These are phyloP conservation scores for Cubamyces sp. DNA, from an alignment of 768 basidiomycete genomes.

Conservation along the genomic window DNA sequence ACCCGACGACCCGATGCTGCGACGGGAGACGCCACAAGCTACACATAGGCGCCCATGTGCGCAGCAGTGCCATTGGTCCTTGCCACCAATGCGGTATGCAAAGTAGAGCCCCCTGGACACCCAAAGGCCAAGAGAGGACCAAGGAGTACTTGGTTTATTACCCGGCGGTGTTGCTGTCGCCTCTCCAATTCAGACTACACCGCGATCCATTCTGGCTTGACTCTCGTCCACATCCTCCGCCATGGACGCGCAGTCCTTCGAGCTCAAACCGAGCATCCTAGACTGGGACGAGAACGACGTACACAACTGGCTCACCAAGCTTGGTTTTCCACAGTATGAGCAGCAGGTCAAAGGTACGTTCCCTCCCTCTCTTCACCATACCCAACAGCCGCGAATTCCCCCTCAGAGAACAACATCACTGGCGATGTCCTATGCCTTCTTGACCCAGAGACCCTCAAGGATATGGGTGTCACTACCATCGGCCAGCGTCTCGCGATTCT, in stretches of 20 bases:
- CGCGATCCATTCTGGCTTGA: slow-evolving; percentile 19
- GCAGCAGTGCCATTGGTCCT: neutral
- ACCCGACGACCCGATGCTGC: neutral
- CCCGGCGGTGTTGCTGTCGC: slow-evolving; percentile 24
- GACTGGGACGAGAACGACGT: slow-evolving; percentile 84
- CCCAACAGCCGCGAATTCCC: slow-evolving; percentile 6
- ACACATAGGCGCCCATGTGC: neutral
- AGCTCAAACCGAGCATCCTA: slow-evolving; percentile 37
- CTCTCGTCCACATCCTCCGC: slow-evolving; percentile 18
- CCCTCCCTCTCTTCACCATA: slow-evolving; percentile 22
- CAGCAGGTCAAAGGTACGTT: slow-evolving; percentile 72
- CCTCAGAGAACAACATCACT: slow-evolving; percentile 84
- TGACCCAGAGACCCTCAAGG: slow-evolving; percentile 82
- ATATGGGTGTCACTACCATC: slow-evolving; percentile 85
- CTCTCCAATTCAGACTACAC: slow-evolving; percentile 19
- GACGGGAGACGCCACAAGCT: slow-evolving; percentile 2
- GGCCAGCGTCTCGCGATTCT: slow-evolving; percentile 92
- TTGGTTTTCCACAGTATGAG: slow-evolving; percentile 89
- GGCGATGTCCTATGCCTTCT: slow-evolving; percentile 88
- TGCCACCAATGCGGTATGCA: neutral
- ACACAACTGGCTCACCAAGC: slow-evolving; percentile 70
- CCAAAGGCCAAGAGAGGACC: neutral
- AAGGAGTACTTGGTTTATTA: neutral
- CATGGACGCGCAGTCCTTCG: slow-evolving; percentile 38
- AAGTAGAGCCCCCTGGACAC: slow-evolving; percentile 10